Evolutionary conservation across 768 basidiomycete genomes (phyloP).

Genomic region (Rhodotorula toruloides): DNA sequence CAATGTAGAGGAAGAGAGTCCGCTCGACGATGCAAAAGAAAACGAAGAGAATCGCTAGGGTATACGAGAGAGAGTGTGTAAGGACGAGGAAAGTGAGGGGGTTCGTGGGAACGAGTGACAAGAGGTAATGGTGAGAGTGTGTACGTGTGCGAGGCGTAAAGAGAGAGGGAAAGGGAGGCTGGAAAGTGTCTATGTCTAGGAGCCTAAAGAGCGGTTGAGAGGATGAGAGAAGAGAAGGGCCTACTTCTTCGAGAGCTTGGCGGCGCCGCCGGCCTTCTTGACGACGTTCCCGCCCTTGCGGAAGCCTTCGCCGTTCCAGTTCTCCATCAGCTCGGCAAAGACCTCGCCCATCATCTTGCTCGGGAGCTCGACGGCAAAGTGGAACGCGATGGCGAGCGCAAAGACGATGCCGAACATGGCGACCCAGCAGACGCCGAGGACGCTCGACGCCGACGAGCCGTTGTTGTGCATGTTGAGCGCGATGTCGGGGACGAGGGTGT

Average conservation of each 20-base stretch:
- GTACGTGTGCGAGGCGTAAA: too few species aligned
- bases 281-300: conserved; percentile 1
- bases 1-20: too few species aligned
- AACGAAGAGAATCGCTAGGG: too few species aligned
- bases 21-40: too few species aligned
- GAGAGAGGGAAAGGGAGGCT: too few species aligned
- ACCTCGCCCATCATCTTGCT: conserved; percentile 43
- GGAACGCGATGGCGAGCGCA: conserved; percentile 42
- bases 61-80: too few species aligned
- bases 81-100: too few species aligned
- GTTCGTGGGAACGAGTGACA: background rate
- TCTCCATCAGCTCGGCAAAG: conserved; percentile 39
- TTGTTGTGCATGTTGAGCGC: conserved; percentile 39
- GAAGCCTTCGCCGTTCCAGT: conserved; percentile 37
- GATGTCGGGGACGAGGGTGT: conserved; percentile 42
- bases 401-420: conserved; percentile 41
- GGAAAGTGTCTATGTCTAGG: background rate
- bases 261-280: background rate
- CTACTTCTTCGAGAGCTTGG: conserved; percentile 12
- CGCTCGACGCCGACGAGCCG: conserved; percentile 30
- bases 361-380: conserved; percentile 44
- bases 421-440: conserved; percentile 43
- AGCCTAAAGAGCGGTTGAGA: too few species aligned
- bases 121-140: background rate
- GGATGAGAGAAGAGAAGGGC: too few species aligned